Conservation (phyloP, 1,284 basidiomycete species). For the Ustilago trichophora region DNA sequence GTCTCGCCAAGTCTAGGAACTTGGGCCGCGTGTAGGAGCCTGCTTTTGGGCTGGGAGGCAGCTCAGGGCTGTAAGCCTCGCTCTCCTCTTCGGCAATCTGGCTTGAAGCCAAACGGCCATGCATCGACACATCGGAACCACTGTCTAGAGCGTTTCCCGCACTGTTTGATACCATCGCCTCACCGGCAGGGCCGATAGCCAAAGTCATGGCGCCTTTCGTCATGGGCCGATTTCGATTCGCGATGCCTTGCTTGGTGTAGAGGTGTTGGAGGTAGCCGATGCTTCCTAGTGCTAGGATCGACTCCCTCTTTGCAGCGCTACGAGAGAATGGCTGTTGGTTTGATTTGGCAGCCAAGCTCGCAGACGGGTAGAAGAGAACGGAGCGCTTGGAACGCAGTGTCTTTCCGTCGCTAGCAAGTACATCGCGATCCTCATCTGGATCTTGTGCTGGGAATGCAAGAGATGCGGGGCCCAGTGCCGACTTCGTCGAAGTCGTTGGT, state of each 20-base stretch:
- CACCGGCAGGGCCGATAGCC: conserved; percentile 50
- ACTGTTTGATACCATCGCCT: conserved; percentile 20
- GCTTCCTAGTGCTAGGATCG: conserved; percentile 50
- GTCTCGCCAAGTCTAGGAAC: conserved; percentile 38
- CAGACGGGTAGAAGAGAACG: conserved; percentile 46
- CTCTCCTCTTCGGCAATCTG: conserved; percentile 10
- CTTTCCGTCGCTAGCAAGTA: conserved; percentile 31
- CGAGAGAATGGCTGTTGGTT: conserved; percentile 55
- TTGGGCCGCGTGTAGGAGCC: conserved; percentile 15
- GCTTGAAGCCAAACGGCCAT: neutral
- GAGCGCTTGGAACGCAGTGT: conserved; percentile 25
- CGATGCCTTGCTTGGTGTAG: conserved; percentile 56
- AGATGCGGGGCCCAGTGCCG: neutral
- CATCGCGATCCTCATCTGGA: conserved; percentile 28
- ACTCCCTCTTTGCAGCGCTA: conserved; percentile 55
- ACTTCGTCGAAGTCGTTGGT: neutral
- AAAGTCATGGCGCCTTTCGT: conserved; percentile 34
- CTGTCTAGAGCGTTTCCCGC: neutral
- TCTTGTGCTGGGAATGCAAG: conserved; percentile 26
- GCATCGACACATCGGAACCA: neutral
- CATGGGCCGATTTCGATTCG: conserved; percentile 38
- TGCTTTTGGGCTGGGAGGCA: conserved; percentile 43
- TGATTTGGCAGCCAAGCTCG: conserved; percentile 31
- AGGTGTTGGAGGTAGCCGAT: conserved; percentile 57
- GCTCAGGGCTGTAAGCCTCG: conserved; percentile 5